These are phyloP conservation scores for Dendrobium officinale DNA, from an alignment of 106 monocot genomes.

Conservation along the genomic window DNA sequence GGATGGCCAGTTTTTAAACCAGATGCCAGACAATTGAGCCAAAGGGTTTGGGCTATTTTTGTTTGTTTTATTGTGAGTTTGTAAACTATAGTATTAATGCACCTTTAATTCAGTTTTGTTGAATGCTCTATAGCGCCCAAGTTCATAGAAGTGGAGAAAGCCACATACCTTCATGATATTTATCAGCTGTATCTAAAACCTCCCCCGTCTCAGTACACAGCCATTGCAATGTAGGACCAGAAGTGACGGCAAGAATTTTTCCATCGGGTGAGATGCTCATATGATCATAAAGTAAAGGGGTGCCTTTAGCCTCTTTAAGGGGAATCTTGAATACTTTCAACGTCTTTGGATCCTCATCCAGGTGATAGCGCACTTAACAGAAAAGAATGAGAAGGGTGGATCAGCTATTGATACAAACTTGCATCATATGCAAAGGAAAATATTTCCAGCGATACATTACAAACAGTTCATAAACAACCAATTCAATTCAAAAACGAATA, in stretches of 20 bases:
- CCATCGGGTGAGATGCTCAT: constrained; percentile 89
- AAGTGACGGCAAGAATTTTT: constrained; percentile 59
- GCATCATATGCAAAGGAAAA: background rate
- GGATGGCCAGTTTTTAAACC: background rate
- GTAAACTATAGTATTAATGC: background rate
- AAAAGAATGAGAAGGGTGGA: background rate
- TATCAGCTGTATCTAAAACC: constrained; percentile 84
- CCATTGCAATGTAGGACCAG: constrained; percentile 94
- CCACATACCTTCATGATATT: constrained; percentile 82
- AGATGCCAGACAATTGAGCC: background rate
- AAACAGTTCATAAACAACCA: background rate
- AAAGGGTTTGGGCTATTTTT: background rate
- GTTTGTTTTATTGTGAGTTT: background rate
- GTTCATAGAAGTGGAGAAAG: background rate
- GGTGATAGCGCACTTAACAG: constrained; percentile 76
- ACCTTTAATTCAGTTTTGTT: too few relatives aligned
- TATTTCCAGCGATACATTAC: background rate
- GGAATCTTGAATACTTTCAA: constrained; percentile 77
- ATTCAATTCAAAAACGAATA: too few relatives aligned
- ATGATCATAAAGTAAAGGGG: constrained; percentile 59
- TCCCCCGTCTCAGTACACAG: constrained; percentile 74
- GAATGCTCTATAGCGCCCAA: background rate
- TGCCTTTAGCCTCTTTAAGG: constrained; percentile 69
- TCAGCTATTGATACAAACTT: background rate
- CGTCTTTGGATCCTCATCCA: constrained; percentile 99